These are phyloP conservation scores for Polyporus arcularius DNA, from an alignment of 768 basidiomycete genomes.

Conservation along the genomic window DNA sequence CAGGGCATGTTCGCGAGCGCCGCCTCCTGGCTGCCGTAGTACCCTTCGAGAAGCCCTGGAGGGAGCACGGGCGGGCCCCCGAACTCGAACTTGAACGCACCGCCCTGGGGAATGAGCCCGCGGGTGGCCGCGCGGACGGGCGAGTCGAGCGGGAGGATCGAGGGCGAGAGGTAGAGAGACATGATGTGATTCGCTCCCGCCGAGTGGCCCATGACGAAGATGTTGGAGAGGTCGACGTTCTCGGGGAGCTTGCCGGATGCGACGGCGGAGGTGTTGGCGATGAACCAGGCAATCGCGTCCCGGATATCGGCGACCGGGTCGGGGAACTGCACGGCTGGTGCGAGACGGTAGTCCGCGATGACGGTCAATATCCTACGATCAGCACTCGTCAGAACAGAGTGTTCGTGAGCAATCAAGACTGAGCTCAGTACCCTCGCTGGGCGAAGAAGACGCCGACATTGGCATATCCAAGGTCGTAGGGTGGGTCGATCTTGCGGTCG, in stretches of 20 bases:
- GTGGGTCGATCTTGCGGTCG: slow-evolving; percentile 45
- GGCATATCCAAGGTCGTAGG: slow-evolving; percentile 54
- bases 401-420: too few relatives aligned
- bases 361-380: slow-evolving; percentile 48
- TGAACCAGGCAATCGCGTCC: slow-evolving; percentile 58
- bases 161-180: slow-evolving; percentile 44
- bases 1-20: slow-evolving; percentile 41
- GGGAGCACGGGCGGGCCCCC: slow-evolving; percentile 2
- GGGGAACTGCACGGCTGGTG: slow-evolving; percentile 58
- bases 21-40: slow-evolving; percentile 42
- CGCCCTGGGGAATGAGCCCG: slow-evolving; percentile 48
- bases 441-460: slow-evolving; percentile 65
- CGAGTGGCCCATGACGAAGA: slow-evolving; percentile 62
- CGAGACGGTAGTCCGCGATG: slow-evolving; percentile 70
- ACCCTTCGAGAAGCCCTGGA: slow-evolving; percentile 33
- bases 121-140: slow-evolving; percentile 37
- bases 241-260: neutral
- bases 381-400: too few relatives aligned
- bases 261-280: slow-evolving; percentile 34
- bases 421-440: slow-evolving; percentile 39
- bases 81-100: slow-evolving; percentile 40
- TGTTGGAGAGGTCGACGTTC: slow-evolving; percentile 39
- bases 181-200: slow-evolving; percentile 56
- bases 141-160: slow-evolving; percentile 22
- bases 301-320: slow-evolving; percentile 55